Conservation (phyloP, 306 rosid genomes). For the Ceratonia siliqua region DNA sequence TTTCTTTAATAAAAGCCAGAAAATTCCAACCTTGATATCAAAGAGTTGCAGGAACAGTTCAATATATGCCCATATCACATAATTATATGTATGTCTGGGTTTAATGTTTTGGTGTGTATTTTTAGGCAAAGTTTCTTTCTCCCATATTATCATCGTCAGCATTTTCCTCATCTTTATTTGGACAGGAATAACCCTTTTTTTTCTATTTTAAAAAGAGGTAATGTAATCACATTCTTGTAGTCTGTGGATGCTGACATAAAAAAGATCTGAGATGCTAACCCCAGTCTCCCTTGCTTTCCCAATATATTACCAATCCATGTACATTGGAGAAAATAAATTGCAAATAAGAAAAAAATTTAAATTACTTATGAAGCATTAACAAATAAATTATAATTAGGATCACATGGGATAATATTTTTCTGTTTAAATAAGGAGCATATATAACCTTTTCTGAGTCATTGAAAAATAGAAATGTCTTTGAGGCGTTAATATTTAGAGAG, state of each 20-base stretch:
- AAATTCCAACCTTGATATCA: conserved; percentile 16
- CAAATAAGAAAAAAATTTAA: neutral
- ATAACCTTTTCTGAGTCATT: neutral
- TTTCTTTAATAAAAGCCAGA: neutral
- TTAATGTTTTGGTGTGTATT: conserved; percentile 18
- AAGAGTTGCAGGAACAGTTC: neutral
- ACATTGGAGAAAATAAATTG: conserved; percentile 20
- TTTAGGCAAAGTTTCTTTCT: neutral
- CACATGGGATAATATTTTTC: neutral
- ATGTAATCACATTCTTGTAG: conserved; percentile 6
- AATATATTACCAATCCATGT: neutral
- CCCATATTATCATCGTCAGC: conserved; percentile 10
- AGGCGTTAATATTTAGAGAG: conserved; percentile 10
- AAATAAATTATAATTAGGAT: conserved; percentile 9
- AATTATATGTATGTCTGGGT: neutral
- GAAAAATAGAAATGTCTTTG: conserved; percentile 24
- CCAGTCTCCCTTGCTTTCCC: conserved; percentile 14
- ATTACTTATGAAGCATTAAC: conserved; percentile 7
- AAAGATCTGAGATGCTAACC: conserved; percentile 9
- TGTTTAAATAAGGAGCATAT: neutral
- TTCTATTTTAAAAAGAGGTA: neutral
- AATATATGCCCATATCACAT: neutral
- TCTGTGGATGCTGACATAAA: neutral
- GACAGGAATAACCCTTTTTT: neutral
- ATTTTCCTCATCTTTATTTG: conserved; percentile 7